A percentile compares a stretch with the other conserved stretches of the same genome.
phyloP scores from a whole-genome alignment of 805 yeast species.

The Candida nanaspora region DNA sequence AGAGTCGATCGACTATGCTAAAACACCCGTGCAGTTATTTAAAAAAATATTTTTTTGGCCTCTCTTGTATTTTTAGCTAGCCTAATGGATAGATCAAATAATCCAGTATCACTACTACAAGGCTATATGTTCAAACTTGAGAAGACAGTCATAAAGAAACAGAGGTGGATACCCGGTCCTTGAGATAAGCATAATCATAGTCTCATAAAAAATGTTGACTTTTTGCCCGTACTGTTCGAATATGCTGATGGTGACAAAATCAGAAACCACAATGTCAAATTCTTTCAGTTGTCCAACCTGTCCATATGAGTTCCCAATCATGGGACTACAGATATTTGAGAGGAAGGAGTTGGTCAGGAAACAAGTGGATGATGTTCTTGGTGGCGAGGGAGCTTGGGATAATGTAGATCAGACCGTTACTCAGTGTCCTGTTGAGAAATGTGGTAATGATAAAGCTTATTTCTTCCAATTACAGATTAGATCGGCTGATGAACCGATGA shows the following conservation, averaged over 20 bases:
- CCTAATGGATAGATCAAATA: no score
- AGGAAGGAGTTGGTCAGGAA: slow-evolving; percentile 78
- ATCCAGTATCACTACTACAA: no score
- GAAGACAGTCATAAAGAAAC: no score
- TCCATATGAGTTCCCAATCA: slow-evolving; percentile 89
- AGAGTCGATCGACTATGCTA: no score
- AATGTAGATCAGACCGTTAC: slow-evolving; percentile 94
- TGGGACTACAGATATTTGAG: slow-evolving; percentile 78
- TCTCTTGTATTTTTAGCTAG: no score
- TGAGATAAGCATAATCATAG: no score
- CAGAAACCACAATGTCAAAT: slow-evolving; percentile 44
- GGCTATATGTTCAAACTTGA: no score
- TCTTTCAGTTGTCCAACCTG: slow-evolving; percentile 87
- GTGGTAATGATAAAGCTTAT: slow-evolving; percentile 89
- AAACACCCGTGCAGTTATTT: no score
- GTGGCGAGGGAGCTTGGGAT: slow-evolving; percentile 98
- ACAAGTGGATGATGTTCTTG: slow-evolving; percentile 92
- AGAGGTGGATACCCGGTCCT: no score
- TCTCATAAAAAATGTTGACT: no score
- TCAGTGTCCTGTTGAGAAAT: slow-evolving; percentile 82
- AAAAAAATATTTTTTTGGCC: no score
- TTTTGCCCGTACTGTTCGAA: slow-evolving; percentile 94
- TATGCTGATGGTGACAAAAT: slow-evolving; percentile 70
- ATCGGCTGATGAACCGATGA: slow-evolving; percentile 99
- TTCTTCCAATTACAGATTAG: slow-evolving; percentile 95